phyloP scores from a whole-genome alignment of 2,329 filamentous ascomycete genomes.

The Ceratocystis lukuohia region DNA sequence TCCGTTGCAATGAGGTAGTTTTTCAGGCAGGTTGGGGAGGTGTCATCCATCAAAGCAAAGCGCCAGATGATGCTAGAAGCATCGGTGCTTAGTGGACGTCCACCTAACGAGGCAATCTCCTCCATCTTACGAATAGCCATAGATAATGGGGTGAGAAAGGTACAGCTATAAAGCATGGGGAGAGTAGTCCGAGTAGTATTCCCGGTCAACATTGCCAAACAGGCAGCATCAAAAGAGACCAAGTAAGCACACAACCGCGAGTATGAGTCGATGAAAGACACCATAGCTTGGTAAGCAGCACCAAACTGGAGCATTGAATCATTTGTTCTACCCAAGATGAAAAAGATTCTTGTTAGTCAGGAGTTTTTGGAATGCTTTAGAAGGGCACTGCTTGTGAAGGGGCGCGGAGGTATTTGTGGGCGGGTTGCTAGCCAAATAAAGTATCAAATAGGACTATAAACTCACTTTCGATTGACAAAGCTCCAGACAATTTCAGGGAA shows the following conservation, averaged over 20 bases:
- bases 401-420: neutral
- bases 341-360: neutral
- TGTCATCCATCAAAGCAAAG: neutral
- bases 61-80: neutral
- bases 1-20: neutral
- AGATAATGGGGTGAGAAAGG: neutral
- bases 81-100: neutral
- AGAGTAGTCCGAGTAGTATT: neutral
- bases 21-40: neutral
- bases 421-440: neutral
- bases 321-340: neutral
- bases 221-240: conserved; percentile 34
- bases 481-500: conserved; percentile 39
- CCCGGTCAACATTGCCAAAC: neutral
- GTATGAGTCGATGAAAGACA: conserved; percentile 30
- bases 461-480: conserved; percentile 23
- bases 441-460: neutral
- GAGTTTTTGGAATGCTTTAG: neutral
- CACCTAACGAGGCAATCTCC: neutral
- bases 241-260: conserved; percentile 41
- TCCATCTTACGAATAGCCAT: neutral
- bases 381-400: too few relatives aligned
- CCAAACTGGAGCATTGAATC: conserved; percentile 2
- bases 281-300: conserved; percentile 18
- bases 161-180: neutral